Percentiles rank a stretch among this genome's conserved stretches.
Evolutionary conservation across 2,329 filamentous ascomycete genomes (phyloP).

Genomic region (Calonectria naviculata): DNA sequence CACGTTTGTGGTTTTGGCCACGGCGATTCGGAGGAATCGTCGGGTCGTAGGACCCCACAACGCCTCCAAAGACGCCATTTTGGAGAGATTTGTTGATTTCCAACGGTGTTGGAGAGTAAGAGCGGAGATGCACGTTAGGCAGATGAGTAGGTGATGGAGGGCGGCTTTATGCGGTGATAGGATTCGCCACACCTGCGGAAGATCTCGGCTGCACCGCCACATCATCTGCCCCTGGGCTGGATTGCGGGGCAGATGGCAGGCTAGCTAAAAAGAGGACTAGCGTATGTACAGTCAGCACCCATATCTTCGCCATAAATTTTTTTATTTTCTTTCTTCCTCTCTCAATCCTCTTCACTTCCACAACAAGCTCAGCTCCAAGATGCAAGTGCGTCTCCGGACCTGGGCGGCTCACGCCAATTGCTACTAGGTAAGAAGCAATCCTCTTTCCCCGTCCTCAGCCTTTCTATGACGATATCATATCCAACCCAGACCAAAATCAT

Average conservation of each 20-base stretch:
- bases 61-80: conserved; percentile 67
- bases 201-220: conserved; percentile 50
- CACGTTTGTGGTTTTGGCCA: conserved; percentile 61
- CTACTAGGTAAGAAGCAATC: conserved; percentile 36
- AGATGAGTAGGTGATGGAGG: conserved; percentile 26
- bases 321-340: conserved; percentile 28
- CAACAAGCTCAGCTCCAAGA: conserved; percentile 34
- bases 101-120: conserved; percentile 33
- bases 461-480: conserved; percentile 61
- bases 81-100: conserved; percentile 43
- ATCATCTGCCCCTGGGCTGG: conserved; percentile 32
- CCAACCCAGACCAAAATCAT: conserved; percentile 51
- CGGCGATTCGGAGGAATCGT: conserved; percentile 64
- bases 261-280: conserved; percentile 37
- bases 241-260: conserved; percentile 29
- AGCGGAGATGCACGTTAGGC: conserved; percentile 27
- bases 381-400: conserved; percentile 36
- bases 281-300: conserved; percentile 34
- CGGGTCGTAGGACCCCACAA: conserved; percentile 68
- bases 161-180: conserved; percentile 38
- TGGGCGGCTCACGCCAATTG: conserved; percentile 22
- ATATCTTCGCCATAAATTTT: conserved; percentile 43
- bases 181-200: conserved; percentile 43
- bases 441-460: neutral
- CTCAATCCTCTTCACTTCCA: conserved; percentile 31